Evolutionary conservation across 768 basidiomycete genomes (phyloP).

Genomic region (Boletellus emodensis): DNA sequence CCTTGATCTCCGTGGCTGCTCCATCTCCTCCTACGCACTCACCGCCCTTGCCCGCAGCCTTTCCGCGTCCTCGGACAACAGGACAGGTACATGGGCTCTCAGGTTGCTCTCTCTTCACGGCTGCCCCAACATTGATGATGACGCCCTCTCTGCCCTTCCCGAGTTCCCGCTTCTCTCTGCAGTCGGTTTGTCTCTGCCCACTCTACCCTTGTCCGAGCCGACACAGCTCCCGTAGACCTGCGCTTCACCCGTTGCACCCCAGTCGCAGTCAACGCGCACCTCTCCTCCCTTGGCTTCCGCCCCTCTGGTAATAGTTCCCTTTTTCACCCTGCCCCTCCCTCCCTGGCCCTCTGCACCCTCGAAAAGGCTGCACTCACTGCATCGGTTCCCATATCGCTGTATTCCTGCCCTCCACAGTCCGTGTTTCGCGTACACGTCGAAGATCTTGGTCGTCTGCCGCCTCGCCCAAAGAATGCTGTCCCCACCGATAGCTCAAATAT

Average conservation of each 20-base stretch:
- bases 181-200: slow-evolving; percentile 44
- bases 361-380: slow-evolving; percentile 18
- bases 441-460: slow-evolving; percentile 5
- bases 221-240: slow-evolving; percentile 36
- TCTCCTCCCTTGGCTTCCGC: slow-evolving; percentile 24
- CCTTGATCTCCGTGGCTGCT: slow-evolving; percentile 59
- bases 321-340: slow-evolving; percentile 42
- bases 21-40: slow-evolving; percentile 50
- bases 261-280: slow-evolving; percentile 13
- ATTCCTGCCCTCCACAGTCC: slow-evolving; percentile 24
- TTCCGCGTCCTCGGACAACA: slow-evolving; percentile 19
- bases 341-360: slow-evolving; percentile 32
- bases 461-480: slow-evolving; percentile 1
- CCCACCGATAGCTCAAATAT: background rate
- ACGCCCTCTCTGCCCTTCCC: slow-evolving; percentile 38
- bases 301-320: slow-evolving; percentile 29
- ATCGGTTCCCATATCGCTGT: slow-evolving; percentile 20
- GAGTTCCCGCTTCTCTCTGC: slow-evolving; percentile 58
- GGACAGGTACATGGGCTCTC: slow-evolving; percentile 51
- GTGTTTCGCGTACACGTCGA: slow-evolving; percentile 28
- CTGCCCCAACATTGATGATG: slow-evolving; percentile 47
- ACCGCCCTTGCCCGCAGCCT: slow-evolving; percentile 50
- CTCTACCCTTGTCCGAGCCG: background rate
- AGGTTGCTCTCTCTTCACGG: slow-evolving; percentile 54
- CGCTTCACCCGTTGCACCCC: slow-evolving; percentile 44